These are phyloP conservation scores for Phaeosphaeriaceae sp. DNA, from an alignment of 2,329 filamentous ascomycete species.

Conservation along the genomic window DNA sequence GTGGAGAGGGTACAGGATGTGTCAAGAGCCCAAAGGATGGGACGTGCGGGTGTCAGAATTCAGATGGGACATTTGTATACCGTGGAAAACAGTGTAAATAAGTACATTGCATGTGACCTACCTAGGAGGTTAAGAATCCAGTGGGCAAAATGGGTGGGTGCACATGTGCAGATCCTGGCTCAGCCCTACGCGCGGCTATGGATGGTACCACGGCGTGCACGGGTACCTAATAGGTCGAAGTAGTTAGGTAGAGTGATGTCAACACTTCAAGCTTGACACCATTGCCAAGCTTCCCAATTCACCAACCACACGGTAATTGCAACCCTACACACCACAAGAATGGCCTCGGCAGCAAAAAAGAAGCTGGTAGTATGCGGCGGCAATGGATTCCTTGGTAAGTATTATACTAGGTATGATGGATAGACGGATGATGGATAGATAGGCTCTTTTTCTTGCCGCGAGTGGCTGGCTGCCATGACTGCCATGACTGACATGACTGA, in stretches of 20 bases:
- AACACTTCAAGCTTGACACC: conserved; percentile 30
- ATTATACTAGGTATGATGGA: too few relatives aligned
- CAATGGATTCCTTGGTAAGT: conserved; percentile 82
- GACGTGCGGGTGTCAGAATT: conserved; percentile 34
- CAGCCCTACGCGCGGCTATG: conserved; percentile 35
- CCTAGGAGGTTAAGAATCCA: too few relatives aligned
- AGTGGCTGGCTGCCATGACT: too few relatives aligned
- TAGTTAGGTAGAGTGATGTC: conserved; percentile 44
- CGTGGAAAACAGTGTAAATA: conserved; percentile 16
- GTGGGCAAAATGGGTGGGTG: too few relatives aligned
- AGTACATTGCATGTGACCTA: too few relatives aligned
- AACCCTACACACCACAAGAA: conserved; percentile 27
- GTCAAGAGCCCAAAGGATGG: conserved; percentile 34
- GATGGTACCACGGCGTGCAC: too few relatives aligned
- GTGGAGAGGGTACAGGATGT: conserved; percentile 33
- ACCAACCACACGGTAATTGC: conserved; percentile 3
- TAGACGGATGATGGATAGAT: too few relatives aligned
- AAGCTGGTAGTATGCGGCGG: conserved; percentile 90
- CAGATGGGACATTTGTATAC: conserved; percentile 30
- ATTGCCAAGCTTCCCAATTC: conserved; percentile 10
- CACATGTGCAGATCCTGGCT: conserved; percentile 28
- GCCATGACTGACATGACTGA: background rate
- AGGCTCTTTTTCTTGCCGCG: too few relatives aligned
- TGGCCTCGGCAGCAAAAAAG: conserved; percentile 68
- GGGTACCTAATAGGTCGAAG: too few relatives aligned